phyloP scores from a whole-genome alignment of 1,139 yeast species.

The Protomyces macrosporus region DNA sequence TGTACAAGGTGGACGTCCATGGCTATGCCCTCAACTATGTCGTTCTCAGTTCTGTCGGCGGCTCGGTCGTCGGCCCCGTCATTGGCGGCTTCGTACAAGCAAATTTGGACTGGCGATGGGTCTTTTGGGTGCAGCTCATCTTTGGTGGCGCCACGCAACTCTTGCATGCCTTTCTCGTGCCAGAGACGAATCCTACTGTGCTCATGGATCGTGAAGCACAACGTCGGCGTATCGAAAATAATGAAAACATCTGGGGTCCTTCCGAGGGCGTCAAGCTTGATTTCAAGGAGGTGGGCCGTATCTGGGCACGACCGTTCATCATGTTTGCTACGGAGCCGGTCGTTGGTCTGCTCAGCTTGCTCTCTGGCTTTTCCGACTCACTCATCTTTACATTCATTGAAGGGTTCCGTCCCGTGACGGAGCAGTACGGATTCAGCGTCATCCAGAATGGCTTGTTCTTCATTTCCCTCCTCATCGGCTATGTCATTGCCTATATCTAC shows the following conservation, averaged over 20 bases:
- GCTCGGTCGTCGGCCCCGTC: constrained; percentile 42
- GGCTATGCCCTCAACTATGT: constrained; percentile 43
- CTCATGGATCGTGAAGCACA: constrained; percentile 42
- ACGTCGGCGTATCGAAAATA: constrained; percentile 39
- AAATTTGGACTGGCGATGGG: constrained; percentile 40
- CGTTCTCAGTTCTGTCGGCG: constrained; percentile 43
- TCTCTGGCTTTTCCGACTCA: constrained; percentile 44
- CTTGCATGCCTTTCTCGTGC: constrained; percentile 39
- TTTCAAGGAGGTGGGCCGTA: constrained; percentile 32
- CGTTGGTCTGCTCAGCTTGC: constrained; percentile 42
- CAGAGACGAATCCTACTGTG: constrained; percentile 41
- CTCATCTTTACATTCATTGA: constrained; percentile 44
- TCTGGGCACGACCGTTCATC: constrained; percentile 43
- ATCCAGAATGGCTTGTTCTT: constrained; percentile 40
- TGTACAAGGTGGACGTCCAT: constrained; percentile 43
- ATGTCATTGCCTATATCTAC: constrained; percentile 38
- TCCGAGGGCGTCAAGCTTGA: constrained; percentile 33
- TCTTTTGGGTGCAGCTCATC: constrained; percentile 44
- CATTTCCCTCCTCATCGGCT: constrained; percentile 40
- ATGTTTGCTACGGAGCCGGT: constrained; percentile 44
- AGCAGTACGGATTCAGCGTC: constrained; percentile 35
- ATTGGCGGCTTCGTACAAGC: constrained; percentile 42
- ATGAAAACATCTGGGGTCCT: constrained; percentile 40
- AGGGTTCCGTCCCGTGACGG: constrained; percentile 40
- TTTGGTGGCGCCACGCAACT: constrained; percentile 40